A percentile compares a stretch with the other conserved stretches of the same genome.
phyloP scores from a whole-genome alignment of 305 asterid genomes.

The Striga hermonthica region DNA sequence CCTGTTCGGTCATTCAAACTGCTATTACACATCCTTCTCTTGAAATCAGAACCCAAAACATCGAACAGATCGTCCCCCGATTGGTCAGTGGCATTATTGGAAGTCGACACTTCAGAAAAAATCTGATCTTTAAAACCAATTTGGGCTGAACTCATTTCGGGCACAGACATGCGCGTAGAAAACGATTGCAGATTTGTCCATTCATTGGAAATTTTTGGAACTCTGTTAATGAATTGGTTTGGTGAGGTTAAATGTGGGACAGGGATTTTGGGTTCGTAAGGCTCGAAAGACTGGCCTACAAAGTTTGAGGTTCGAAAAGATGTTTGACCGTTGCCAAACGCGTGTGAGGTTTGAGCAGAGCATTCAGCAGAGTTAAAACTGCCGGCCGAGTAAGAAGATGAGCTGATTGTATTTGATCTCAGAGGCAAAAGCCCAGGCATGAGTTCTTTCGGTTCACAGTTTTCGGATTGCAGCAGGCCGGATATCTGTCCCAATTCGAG shows the following conservation, averaged over 20 bases:
- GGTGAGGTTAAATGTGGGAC: constrained; percentile 29
- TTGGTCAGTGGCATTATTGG: constrained; percentile 31
- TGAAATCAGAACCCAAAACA: constrained; percentile 56
- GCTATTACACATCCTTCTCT: constrained; percentile 32
- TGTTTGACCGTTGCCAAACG: constrained; percentile 26
- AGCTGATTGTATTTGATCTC: constrained; percentile 2
- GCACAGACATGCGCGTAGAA: no score
- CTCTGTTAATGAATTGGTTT: constrained; percentile 21
- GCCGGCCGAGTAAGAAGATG: constrained; percentile 32
- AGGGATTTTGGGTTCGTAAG: constrained; percentile 23
- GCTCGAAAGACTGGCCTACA: not conserved
- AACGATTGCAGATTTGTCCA: constrained; percentile 40
- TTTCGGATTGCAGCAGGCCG: constrained; percentile 46
- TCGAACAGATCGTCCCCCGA: constrained; percentile 68
- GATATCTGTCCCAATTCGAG: constrained; percentile 51
- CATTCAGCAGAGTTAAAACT: not conserved
- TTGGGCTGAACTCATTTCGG: not conserved
- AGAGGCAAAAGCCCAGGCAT: constrained; percentile 15
- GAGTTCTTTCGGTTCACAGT: constrained; percentile 35
- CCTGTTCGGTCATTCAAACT: constrained; percentile 29
- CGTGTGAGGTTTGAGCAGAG: constrained; percentile 26
- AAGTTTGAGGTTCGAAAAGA: constrained; percentile 16
- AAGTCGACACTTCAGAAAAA: not conserved
- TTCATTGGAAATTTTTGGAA: constrained; percentile 23
- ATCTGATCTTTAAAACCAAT: not conserved